Evolutionary conservation across 2,329 filamentous ascomycete species (phyloP).

Genomic region (Botrytis medusae): DNA sequence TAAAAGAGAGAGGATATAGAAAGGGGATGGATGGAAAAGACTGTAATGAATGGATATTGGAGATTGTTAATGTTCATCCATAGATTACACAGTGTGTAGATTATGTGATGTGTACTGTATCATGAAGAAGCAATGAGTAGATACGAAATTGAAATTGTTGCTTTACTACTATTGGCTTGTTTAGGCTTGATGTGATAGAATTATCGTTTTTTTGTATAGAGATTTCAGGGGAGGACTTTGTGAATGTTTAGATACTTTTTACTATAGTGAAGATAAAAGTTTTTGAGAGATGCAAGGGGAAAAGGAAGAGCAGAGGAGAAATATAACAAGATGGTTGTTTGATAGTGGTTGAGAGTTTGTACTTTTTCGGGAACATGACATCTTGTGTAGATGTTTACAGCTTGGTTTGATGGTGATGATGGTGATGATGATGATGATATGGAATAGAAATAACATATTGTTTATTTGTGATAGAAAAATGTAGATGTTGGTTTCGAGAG

Average conservation of each 20-base stretch:
- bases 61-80: rapidly evolving
- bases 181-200: neutral
- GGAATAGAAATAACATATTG: too few species aligned
- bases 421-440: neutral
- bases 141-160: neutral
- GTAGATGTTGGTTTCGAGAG: too few species aligned
- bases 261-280: rapidly evolving
- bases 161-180: neutral
- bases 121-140: neutral
- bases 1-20: neutral
- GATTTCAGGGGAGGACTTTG: neutral
- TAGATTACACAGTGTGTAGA: neutral
- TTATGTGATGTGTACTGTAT: too few species aligned
- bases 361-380: neutral
- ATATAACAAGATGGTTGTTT: neutral
- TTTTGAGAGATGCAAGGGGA: neutral
- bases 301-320: neutral
- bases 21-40: neutral
- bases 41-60: neutral
- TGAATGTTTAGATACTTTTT: neutral
- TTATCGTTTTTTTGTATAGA: neutral
- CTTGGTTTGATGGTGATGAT: neutral
- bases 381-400: neutral
- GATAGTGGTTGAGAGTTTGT: neutral
- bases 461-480: too few species aligned